Percentiles rank a stretch among this genome's conserved stretches.
Conservation (phyloP, 495 filamentous ascomycete species). For the Neurospora intermedia region DNA sequence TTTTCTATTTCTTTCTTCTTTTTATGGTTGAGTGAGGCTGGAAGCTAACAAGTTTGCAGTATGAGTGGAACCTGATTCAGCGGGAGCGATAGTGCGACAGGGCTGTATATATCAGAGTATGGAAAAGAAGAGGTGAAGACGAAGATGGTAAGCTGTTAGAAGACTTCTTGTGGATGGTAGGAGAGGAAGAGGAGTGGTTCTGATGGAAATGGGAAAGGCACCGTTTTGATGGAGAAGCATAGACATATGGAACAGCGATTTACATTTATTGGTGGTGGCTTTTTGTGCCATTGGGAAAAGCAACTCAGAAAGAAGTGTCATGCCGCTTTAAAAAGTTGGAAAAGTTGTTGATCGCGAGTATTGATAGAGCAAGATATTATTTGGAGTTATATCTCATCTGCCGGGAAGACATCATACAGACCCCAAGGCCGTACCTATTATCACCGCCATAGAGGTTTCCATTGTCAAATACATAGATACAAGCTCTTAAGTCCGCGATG, state of each 20-base stretch:
- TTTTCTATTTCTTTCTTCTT: not conserved
- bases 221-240: not conserved
- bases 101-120: not conserved
- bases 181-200: not conserved
- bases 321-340: not conserved
- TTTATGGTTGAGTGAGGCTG: not conserved
- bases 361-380: not conserved
- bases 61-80: constrained; percentile 84
- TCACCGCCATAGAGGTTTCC: not conserved
- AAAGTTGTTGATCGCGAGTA: not conserved
- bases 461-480: not conserved
- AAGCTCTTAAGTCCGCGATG: not conserved
- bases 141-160: not conserved
- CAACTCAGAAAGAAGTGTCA: not conserved
- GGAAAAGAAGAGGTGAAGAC: not conserved
- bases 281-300: not conserved
- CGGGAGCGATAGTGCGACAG: constrained; percentile 36
- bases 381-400: not conserved
- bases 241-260: not conserved
- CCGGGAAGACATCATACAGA: not conserved
- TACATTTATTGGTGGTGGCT: not conserved
- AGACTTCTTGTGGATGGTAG: not conserved
- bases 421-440: not conserved
- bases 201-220: not conserved
- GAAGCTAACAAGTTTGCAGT: constrained; percentile 39